Conservation (phyloP, 805 yeast species). For the Starmerella cellae region DNA sequence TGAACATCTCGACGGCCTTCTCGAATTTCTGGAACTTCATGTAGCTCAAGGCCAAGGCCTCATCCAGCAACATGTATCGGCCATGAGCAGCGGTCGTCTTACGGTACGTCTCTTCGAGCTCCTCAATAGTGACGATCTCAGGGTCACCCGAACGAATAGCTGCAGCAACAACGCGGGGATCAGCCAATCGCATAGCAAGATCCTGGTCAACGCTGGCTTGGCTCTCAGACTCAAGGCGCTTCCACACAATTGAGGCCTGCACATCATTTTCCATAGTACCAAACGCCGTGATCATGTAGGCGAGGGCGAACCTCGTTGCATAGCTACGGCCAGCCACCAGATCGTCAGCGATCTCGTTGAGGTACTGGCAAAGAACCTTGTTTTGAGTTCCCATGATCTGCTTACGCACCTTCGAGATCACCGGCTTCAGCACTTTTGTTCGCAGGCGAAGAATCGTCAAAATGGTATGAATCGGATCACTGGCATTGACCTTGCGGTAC, state of each 20-base stretch:
- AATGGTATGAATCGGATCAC: conserved; percentile 20
- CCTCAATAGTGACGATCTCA: conserved; percentile 16
- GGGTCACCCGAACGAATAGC: conserved; percentile 20
- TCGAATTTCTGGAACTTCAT: conserved; percentile 14
- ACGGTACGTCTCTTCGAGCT: conserved; percentile 16
- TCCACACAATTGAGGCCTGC: conserved; percentile 20
- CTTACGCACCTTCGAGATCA: conserved; percentile 15
- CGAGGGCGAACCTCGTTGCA: conserved; percentile 19
- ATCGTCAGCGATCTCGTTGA: conserved; percentile 20
- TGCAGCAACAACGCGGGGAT: conserved; percentile 21
- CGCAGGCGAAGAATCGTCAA: conserved; percentile 18
- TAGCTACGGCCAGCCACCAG: conserved; percentile 14
- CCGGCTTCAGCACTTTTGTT: conserved; percentile 15
- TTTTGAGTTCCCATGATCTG: conserved; percentile 18
- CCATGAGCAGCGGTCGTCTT: conserved; percentile 18
- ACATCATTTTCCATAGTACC: conserved; percentile 15
- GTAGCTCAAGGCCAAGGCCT: conserved; percentile 18
- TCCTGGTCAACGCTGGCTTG: neutral
- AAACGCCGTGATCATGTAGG: conserved; percentile 21
- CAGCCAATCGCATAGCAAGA: conserved; percentile 11
- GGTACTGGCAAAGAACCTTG: conserved; percentile 13
- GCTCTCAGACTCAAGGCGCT: conserved; percentile 11
- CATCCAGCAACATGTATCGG: conserved; percentile 18
- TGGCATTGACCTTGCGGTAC: conserved; percentile 11
- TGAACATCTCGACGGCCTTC: conserved; percentile 19